These are phyloP conservation scores for Cryptococcus neoformans DNA, from an alignment of 1,284 basidiomycete species.

Conservation along the genomic window DNA sequence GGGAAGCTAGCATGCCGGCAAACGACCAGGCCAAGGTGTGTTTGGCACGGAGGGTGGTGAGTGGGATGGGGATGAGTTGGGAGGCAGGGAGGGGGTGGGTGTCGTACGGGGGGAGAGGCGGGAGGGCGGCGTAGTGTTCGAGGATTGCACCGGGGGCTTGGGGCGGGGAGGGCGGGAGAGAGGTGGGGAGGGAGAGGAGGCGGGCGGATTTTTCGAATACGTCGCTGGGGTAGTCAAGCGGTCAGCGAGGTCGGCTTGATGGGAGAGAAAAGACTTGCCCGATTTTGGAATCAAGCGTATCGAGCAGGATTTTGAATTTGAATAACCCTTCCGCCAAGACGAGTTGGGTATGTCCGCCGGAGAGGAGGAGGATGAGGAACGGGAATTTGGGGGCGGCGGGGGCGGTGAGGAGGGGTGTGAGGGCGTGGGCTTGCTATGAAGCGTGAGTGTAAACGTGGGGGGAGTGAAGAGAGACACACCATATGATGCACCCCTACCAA, in stretches of 20 bases:
- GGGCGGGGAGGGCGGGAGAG: conserved; percentile 54
- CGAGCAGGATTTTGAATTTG: conserved; percentile 68
- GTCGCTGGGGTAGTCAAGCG: conserved; percentile 49
- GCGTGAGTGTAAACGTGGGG: not conserved
- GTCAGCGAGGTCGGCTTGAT: not conserved
- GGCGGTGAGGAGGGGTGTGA: conserved; percentile 74
- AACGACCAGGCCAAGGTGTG: conserved; percentile 67
- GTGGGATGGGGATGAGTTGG: conserved; percentile 55
- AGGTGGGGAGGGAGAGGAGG: conserved; percentile 55
- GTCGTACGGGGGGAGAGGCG: conserved; percentile 26
- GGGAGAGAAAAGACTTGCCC: conserved; percentile 49
- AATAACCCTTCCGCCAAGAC: conserved; percentile 64
- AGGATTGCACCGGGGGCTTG: conserved; percentile 61
- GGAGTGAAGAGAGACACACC: conserved; percentile 54
- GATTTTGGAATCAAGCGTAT: conserved; percentile 71
- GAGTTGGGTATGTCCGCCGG: conserved; percentile 87
- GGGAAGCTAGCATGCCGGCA: conserved; percentile 64
- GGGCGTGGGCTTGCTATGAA: conserved; percentile 83
- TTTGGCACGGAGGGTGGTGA: conserved; percentile 39
- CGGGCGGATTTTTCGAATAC: conserved; percentile 76
- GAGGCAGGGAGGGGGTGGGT: conserved; percentile 15
- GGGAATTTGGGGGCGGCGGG: conserved; percentile 64
- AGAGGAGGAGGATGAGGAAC: conserved; percentile 80
- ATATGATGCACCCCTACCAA: conserved; percentile 90
- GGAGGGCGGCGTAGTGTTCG: conserved; percentile 57